Percentiles rank a stretch among this genome's conserved stretches.
These are phyloP conservation scores for peach (Prunus persica) DNA, from an alignment of 306 rosid genomes.

Conservation along the genomic window DNA sequence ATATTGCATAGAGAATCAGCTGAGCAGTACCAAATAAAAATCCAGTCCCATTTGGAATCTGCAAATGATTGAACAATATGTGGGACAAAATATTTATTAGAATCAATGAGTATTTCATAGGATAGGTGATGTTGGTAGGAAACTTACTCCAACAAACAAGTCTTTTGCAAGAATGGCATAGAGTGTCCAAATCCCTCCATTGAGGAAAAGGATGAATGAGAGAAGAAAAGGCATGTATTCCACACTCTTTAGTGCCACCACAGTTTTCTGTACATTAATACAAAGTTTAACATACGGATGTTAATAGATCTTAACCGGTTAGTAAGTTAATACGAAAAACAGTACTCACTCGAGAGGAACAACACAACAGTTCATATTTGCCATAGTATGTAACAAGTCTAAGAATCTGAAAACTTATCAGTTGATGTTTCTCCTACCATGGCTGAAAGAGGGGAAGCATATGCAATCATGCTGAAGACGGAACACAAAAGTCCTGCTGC, in stretches of 20 bases:
- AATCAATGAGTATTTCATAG: neutral
- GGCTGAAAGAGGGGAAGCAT: slow-evolving; percentile 39
- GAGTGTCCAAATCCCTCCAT: slow-evolving; percentile 35
- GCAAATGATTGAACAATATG: neutral
- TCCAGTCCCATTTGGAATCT: slow-evolving; percentile 38
- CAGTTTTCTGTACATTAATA: slow-evolving; percentile 26
- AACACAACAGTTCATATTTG: no score
- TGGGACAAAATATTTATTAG: neutral
- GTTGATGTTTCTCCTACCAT: slow-evolving; percentile 16
- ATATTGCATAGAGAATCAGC: slow-evolving; percentile 31
- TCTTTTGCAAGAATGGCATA: slow-evolving; percentile 32
- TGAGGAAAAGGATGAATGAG: slow-evolving; percentile 28
- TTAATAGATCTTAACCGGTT: neutral
- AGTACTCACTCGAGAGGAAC: no score
- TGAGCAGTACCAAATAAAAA: slow-evolving; percentile 29
- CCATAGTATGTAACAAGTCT: no score
- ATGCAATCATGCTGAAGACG: slow-evolving; percentile 32
- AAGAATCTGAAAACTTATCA: no score
- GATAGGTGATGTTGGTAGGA: neutral
- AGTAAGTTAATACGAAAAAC: neutral
- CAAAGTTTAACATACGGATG: neutral
- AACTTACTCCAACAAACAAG: slow-evolving; percentile 39
- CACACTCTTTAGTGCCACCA: slow-evolving; percentile 26
- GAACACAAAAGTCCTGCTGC: slow-evolving; percentile 24
- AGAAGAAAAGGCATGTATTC: slow-evolving; percentile 38